Conservation (phyloP, 2,329 filamentous ascomycete genomes). For the Polychaeton citri region DNA sequence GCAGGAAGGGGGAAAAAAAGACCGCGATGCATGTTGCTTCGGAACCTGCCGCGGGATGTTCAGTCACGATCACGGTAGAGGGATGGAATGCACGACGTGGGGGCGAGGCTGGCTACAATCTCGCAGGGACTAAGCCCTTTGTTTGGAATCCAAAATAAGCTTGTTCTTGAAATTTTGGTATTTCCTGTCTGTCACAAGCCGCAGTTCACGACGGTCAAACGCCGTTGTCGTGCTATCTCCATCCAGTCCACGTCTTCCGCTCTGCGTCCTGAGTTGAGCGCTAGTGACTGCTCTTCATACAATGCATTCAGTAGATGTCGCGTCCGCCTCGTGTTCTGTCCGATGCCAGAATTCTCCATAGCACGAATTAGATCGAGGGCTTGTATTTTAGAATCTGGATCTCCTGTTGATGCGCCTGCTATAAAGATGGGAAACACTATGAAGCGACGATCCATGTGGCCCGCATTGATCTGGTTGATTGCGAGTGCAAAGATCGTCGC, state of each 20-base stretch:
- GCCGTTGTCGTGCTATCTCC: constrained; percentile 31
- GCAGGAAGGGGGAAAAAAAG: too few species aligned
- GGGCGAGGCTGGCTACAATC: too few species aligned
- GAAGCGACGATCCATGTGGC: constrained; percentile 30
- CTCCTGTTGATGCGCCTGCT: constrained; percentile 32
- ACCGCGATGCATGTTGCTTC: too few species aligned
- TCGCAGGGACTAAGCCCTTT: too few species aligned
- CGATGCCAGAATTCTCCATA: constrained; percentile 36
- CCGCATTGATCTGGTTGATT: constrained; percentile 25
- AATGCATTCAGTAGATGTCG: constrained; percentile 33
- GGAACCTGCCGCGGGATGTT: too few species aligned
- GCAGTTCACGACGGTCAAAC: constrained; percentile 38
- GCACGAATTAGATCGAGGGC: constrained; percentile 36
- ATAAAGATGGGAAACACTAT: constrained; percentile 43
- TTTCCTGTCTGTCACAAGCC: constrained; percentile 25
- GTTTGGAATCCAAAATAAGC: neutral
- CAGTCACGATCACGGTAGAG: too few species aligned
- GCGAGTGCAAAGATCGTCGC: constrained; percentile 33
- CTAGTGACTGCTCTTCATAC: constrained; percentile 34
- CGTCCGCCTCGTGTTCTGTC: constrained; percentile 33
- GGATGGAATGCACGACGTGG: too few species aligned
- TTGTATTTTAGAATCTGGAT: constrained; percentile 30
- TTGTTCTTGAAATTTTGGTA: neutral
- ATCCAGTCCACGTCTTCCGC: constrained; percentile 38
- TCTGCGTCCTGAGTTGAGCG: constrained; percentile 26